phyloP scores from a whole-genome alignment of 306 rosid species.

The Begonia masoniana region DNA sequence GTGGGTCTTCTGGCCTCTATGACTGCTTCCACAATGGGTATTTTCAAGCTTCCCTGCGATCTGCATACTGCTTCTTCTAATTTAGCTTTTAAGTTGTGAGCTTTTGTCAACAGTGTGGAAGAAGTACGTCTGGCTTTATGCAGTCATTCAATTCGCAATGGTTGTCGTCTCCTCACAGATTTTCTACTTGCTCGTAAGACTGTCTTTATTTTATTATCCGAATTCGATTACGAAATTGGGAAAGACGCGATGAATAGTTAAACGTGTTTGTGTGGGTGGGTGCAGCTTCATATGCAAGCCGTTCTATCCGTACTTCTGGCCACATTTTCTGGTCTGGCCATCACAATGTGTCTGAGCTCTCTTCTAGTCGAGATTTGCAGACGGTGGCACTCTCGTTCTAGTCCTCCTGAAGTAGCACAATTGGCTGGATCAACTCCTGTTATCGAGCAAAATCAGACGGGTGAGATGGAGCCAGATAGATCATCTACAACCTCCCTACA shows the following conservation, averaged over 20 bases:
- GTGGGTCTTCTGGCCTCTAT: conserved; percentile 74
- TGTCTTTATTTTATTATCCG: background rate
- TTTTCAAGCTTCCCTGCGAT: conserved; percentile 11
- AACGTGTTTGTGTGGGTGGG: conserved; percentile 10
- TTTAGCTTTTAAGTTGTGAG: background rate
- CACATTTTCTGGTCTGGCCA: conserved; percentile 63
- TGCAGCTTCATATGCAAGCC: conserved; percentile 48
- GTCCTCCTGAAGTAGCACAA: no score
- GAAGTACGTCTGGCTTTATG: conserved; percentile 66
- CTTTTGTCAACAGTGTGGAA: conserved; percentile 35
- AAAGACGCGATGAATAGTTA: conserved; percentile 2
- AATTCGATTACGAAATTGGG: background rate
- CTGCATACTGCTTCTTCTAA: conserved; percentile 1
- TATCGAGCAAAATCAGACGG: background rate
- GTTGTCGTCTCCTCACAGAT: conserved; percentile 48
- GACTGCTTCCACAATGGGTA: conserved; percentile 76
- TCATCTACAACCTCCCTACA: background rate
- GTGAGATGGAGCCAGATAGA: background rate
- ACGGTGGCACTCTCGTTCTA: conserved; percentile 7
- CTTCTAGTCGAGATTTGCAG: conserved; percentile 25
- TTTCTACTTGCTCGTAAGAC: conserved; percentile 53
- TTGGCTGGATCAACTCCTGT: no score
- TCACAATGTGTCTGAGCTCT: conserved; percentile 44
- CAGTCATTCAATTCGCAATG: conserved; percentile 40
- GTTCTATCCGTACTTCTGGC: conserved; percentile 62